phyloP scores from a whole-genome alignment of 1,284 basidiomycete species.

The Moesziomyces parantarcticus region DNA sequence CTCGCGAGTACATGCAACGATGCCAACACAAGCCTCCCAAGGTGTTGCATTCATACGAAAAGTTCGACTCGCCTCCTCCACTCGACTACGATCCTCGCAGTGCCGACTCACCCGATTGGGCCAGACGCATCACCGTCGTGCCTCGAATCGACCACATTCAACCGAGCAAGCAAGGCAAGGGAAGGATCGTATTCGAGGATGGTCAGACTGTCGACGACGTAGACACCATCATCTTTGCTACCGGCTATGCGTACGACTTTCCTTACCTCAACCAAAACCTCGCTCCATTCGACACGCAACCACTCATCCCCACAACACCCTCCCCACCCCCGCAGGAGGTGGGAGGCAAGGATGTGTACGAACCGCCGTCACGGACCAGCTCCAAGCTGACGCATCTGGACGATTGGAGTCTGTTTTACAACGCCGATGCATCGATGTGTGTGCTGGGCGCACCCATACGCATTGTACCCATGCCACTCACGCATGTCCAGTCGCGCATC shows the following conservation, averaged over 20 bases:
- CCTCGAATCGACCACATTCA: slow-evolving; percentile 41
- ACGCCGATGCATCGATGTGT: slow-evolving; percentile 41
- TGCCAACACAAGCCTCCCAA: slow-evolving; percentile 2
- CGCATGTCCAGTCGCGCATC: slow-evolving; percentile 55
- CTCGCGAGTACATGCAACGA: slow-evolving; percentile 16
- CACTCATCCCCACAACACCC: slow-evolving; percentile 27
- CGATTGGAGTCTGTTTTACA: slow-evolving; percentile 64
- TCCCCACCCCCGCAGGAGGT: neutral
- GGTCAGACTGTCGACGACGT: slow-evolving; percentile 31
- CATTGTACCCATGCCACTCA: slow-evolving; percentile 64
- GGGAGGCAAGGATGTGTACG: slow-evolving; percentile 5
- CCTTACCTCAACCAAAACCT: slow-evolving; percentile 44
- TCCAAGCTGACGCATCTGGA: slow-evolving; percentile 54
- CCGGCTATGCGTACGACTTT: slow-evolving; percentile 60
- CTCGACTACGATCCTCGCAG: slow-evolving; percentile 64
- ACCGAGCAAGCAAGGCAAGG: neutral
- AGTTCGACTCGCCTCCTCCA: slow-evolving; percentile 50
- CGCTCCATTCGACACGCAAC: slow-evolving; percentile 27
- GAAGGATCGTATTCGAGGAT: slow-evolving; percentile 27
- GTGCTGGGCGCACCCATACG: slow-evolving; percentile 57
- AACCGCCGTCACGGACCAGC: slow-evolving; percentile 12
- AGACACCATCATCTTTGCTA: slow-evolving; percentile 64
- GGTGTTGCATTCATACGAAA: slow-evolving; percentile 53
- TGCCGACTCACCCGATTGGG: slow-evolving; percentile 47
- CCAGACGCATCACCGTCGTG: slow-evolving; percentile 55